Evolutionary conservation across 129 eudicot species (phyloP).

Genomic region (Flaveria brownii): DNA sequence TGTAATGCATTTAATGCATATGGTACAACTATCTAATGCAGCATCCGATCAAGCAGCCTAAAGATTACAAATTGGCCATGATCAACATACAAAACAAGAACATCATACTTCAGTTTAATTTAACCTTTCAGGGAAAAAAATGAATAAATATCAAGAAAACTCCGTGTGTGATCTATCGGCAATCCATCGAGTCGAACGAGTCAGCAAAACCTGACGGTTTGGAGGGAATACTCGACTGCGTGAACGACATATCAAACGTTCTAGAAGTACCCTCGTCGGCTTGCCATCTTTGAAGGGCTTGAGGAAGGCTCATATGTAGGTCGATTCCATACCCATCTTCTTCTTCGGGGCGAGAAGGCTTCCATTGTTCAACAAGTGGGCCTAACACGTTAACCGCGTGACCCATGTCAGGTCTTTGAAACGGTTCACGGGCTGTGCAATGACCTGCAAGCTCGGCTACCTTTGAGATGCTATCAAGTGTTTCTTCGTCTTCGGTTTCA

Average conservation of each 20-base stretch:
- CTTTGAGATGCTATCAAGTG: constrained; percentile 47
- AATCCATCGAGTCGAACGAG: constrained; percentile 68
- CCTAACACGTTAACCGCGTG: constrained; percentile 54
- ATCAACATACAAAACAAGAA: constrained; percentile 29
- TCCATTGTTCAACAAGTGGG: constrained; percentile 65
- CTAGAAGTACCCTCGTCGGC: constrained; percentile 86
- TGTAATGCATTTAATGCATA: constrained; percentile 18
- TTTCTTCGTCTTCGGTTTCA: constrained; percentile 54
- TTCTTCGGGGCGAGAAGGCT: constrained; percentile 53
- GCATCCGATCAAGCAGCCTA: background rate
- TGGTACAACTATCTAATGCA: constrained; percentile 29
- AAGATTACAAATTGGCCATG: constrained; percentile 23
- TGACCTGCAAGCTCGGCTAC: constrained; percentile 70
- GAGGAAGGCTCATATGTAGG: constrained; percentile 82
- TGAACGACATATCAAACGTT: constrained; percentile 57
- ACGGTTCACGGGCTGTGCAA: constrained; percentile 63
- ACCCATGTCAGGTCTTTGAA: constrained; percentile 62
- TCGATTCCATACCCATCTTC: constrained; percentile 72
- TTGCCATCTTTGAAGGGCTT: constrained; percentile 93
- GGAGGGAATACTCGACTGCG: constrained; percentile 72
- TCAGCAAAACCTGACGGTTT: constrained; percentile 83
- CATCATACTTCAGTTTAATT: constrained; percentile 19
- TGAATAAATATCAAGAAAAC: constrained; percentile 37
- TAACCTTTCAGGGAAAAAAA: constrained; percentile 28
- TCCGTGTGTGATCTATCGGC: constrained; percentile 47